Evolutionary conservation across 2,329 filamentous ascomycete genomes (phyloP).

Genomic region (Ascochyta pisi): DNA sequence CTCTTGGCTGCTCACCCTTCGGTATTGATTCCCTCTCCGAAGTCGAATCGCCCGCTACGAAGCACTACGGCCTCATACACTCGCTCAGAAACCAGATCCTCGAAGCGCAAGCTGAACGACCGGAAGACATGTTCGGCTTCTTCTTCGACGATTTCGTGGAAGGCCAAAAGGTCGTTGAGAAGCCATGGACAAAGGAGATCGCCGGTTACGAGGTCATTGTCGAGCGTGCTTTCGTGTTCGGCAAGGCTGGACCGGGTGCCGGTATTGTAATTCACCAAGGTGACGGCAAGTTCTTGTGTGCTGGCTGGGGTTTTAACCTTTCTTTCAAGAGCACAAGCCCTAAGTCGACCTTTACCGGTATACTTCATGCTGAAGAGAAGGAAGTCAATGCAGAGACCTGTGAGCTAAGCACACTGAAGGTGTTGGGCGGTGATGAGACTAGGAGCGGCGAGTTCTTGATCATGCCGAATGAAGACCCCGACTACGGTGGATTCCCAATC

Average conservation of each 20-base stretch:
- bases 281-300: conserved; percentile 51
- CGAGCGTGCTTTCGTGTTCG: conserved; percentile 56
- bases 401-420: conserved; percentile 46
- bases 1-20: conserved; percentile 32
- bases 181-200: conserved; percentile 42
- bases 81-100: conserved; percentile 48
- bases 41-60: conserved; percentile 42
- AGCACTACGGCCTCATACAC: conserved; percentile 52
- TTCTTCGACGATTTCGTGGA: conserved; percentile 51
- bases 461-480: conserved; percentile 64
- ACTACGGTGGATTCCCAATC: conserved; percentile 64
- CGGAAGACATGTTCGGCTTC: conserved; percentile 49
- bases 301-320: conserved; percentile 56
- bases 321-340: conserved; percentile 35
- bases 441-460: conserved; percentile 57
- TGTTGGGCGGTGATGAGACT: conserved; percentile 57
- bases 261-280: conserved; percentile 55
- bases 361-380: conserved; percentile 54
- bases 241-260: conserved; percentile 50
- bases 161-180: conserved; percentile 38
- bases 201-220: conserved; percentile 50
- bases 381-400: conserved; percentile 48
- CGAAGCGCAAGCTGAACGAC: conserved; percentile 48
- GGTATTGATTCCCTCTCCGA: conserved; percentile 53
- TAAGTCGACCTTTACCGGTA: conserved; percentile 52